Evolutionary conservation across 1,139 yeast genomes (phyloP).

Genomic region (Blastobotrys malaysiensis): DNA sequence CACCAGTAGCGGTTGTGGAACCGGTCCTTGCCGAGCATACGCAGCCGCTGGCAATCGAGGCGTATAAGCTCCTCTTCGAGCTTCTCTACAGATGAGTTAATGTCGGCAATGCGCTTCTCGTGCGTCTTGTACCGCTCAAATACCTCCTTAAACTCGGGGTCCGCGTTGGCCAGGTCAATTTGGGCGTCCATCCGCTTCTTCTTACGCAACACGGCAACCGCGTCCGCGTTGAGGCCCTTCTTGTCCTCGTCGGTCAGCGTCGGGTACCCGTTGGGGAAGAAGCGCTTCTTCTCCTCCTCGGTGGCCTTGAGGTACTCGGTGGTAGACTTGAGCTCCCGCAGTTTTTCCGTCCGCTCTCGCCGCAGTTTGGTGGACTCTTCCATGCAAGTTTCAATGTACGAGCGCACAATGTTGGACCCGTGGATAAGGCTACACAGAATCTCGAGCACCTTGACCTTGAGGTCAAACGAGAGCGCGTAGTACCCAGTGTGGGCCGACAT

Average conservation of each 20-base stretch:
- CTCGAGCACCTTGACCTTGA: conserved; percentile 48
- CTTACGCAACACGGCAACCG: conserved; percentile 20
- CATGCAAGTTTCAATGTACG: conserved; percentile 61
- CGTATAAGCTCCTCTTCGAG: conserved; percentile 31
- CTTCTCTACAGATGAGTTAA: conserved; percentile 31
- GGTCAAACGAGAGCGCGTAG: conserved; percentile 44
- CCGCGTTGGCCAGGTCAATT: conserved; percentile 40
- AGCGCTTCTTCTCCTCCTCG: conserved; percentile 28
- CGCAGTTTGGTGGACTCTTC: conserved; percentile 60
- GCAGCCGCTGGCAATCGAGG: conserved; percentile 69
- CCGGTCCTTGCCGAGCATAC: conserved; percentile 76
- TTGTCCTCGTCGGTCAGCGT: conserved; percentile 12
- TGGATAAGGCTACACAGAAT: conserved; percentile 55
- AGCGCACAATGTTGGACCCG: conserved; percentile 55
- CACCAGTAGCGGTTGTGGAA: conserved; percentile 89
- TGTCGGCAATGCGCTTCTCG: conserved; percentile 18
- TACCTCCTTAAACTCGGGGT: conserved; percentile 44
- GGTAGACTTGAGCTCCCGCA: conserved; percentile 51
- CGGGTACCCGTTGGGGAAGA: conserved; percentile 21
- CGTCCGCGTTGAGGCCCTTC: conserved; percentile 12
- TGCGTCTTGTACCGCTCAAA: conserved; percentile 30
- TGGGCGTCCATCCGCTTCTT: conserved; percentile 47
- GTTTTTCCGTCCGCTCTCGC: conserved; percentile 61
- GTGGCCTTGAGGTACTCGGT: conserved; percentile 46
- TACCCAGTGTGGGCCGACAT: conserved; percentile 48